Evolutionary conservation across 352 stramenopile genomes (phyloP).

Genomic region (Pythium pyrilobum): DNA sequence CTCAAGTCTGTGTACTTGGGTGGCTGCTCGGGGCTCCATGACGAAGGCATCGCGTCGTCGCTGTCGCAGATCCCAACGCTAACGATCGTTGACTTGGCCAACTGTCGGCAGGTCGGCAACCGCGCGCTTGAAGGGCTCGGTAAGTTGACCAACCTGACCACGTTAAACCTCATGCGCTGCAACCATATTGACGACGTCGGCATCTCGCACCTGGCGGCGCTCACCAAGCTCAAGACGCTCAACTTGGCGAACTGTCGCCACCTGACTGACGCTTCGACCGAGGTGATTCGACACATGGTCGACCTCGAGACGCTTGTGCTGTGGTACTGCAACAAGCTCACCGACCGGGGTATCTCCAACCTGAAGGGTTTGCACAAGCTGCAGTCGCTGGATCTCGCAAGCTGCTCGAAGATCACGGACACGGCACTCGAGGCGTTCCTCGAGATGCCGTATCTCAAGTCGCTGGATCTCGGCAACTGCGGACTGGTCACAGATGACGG

Average conservation of each 20-base stretch:
- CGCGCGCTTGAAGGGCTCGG: slow-evolving; percentile 45
- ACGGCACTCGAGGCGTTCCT: slow-evolving; percentile 40
- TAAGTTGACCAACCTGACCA: slow-evolving; percentile 51
- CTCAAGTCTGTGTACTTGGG: slow-evolving; percentile 66
- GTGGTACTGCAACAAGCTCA: slow-evolving; percentile 86
- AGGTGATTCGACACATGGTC: slow-evolving; percentile 38
- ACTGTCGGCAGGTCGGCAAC: slow-evolving; percentile 74
- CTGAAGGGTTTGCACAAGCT: slow-evolving; percentile 41
- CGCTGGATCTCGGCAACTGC: slow-evolving; percentile 82
- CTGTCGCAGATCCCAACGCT: slow-evolving; percentile 34
- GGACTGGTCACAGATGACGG: slow-evolving; percentile 60
- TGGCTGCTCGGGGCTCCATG: slow-evolving; percentile 47
- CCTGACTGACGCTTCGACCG: slow-evolving; percentile 48
- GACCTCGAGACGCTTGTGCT: slow-evolving; percentile 61
- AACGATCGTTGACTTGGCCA: slow-evolving; percentile 63
- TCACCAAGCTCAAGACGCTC: slow-evolving; percentile 55
- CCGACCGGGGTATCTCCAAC: slow-evolving; percentile 41
- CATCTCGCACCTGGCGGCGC: slow-evolving; percentile 32
- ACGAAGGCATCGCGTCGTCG: slow-evolving; percentile 50
- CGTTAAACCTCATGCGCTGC: slow-evolving; percentile 77
- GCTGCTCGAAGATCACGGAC: slow-evolving; percentile 68
- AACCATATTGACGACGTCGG: slow-evolving; percentile 62
- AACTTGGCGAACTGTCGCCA: slow-evolving; percentile 81
- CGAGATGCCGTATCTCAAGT: slow-evolving; percentile 42
- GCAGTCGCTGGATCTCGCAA: slow-evolving; percentile 67